Evolutionary conservation across 208 protist species (phyloP).

Genomic region (Trypanosoma lewisi): DNA sequence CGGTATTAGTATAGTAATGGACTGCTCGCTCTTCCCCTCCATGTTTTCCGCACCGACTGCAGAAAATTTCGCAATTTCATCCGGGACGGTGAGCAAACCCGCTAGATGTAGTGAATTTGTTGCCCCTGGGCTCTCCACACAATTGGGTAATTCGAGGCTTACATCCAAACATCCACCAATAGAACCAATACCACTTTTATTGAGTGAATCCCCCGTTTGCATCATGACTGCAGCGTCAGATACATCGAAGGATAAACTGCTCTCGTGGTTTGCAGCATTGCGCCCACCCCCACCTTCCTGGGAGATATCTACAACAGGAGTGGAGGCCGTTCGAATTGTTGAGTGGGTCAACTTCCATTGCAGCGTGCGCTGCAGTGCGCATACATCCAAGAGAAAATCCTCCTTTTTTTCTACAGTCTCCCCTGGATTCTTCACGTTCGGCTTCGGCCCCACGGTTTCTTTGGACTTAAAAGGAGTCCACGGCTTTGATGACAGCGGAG

Average conservation of each 20-base stretch:
- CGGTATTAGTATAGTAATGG: slow-evolving; percentile 2
- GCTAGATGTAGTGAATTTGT: neutral
- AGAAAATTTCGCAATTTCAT: slow-evolving; percentile 21
- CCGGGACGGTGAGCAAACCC: slow-evolving; percentile 7
- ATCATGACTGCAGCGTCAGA: neutral
- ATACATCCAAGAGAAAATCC: slow-evolving; percentile 34
- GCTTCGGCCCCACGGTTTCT: neutral
- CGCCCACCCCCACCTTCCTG: neutral
- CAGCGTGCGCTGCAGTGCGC: slow-evolving; percentile 54
- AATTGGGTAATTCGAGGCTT: neutral
- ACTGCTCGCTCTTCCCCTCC: neutral
- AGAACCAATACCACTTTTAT: neutral
- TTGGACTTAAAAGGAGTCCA: neutral
- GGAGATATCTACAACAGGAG: neutral
- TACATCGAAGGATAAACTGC: neutral
- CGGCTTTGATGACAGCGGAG: neutral
- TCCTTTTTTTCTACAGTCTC: neutral
- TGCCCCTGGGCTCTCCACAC: neutral
- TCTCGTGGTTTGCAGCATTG: neutral
- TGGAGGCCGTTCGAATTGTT: slow-evolving; percentile 10
- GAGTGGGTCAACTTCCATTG: slow-evolving; percentile 46
- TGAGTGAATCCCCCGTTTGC: neutral
- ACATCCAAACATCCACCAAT: neutral
- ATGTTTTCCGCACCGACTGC: slow-evolving; percentile 15
- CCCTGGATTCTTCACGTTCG: neutral